phyloP scores from a whole-genome alignment of 768 basidiomycete species.

The Cyathus striatus region DNA sequence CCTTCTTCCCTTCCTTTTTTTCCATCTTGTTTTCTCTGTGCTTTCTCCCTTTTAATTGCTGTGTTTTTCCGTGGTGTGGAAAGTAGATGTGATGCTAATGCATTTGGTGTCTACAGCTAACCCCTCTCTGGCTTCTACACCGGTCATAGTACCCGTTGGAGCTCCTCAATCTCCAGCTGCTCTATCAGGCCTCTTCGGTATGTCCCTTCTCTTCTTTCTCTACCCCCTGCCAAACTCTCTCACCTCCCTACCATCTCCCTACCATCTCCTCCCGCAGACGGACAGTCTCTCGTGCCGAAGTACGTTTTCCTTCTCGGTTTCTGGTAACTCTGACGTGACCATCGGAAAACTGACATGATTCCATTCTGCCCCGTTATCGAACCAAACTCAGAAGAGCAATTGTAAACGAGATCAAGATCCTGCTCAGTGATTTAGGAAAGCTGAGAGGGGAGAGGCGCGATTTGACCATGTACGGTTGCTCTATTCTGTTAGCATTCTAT shows the following conservation, averaged over 20 bases:
- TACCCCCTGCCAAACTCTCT: no score
- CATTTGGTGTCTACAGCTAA: conserved; percentile 43
- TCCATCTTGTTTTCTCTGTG: neutral
- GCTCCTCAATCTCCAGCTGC: no score
- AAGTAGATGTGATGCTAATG: neutral
- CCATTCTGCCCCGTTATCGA: conserved; percentile 51
- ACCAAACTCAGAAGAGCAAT: conserved; percentile 84
- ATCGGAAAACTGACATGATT: no score
- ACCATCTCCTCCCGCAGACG: no score
- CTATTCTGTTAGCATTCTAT: no score
- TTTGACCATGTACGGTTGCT: conserved; percentile 73
- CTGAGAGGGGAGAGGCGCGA: conserved; percentile 73
- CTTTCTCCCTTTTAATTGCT: neutral
- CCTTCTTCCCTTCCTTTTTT: no score
- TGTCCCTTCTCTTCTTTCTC: no score
- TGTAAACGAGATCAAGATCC: conserved; percentile 72
- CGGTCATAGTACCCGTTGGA: conserved; percentile 28
- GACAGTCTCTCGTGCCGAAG: no score
- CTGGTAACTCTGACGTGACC: no score
- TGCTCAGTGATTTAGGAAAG: conserved; percentile 77
- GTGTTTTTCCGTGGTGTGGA: neutral
- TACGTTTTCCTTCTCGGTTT: no score
- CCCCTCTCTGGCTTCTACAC: conserved; percentile 53
- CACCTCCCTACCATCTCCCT: no score
- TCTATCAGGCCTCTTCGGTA: no score